phyloP scores from a whole-genome alignment of 306 rosid species.

The Pterocarpus macrocarpus region DNA sequence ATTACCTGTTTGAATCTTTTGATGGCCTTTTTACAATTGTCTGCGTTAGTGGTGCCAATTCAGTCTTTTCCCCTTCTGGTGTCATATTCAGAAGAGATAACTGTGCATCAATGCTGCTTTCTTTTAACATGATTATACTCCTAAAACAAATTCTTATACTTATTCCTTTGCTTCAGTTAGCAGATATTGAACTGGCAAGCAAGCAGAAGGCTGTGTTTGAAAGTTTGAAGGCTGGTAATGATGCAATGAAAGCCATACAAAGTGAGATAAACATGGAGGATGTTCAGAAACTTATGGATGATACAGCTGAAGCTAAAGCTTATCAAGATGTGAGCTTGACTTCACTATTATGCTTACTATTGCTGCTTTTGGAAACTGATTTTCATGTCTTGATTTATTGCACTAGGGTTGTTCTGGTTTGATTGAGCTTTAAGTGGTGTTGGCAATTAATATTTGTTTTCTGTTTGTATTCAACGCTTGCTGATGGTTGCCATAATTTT shows the following conservation, averaged over 20 bases:
- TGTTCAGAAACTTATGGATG: conserved; percentile 95
- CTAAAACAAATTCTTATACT: conserved; percentile 3
- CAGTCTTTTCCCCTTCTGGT: not conserved
- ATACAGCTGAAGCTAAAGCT: conserved; percentile 92
- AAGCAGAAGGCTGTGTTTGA: conserved; percentile 95
- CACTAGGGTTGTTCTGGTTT: conserved; percentile 21
- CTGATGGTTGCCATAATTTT: conserved; percentile 41
- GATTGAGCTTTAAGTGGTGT: too few relatives aligned
- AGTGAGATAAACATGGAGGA: conserved; percentile 95
- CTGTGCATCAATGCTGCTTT: conserved; percentile 3
- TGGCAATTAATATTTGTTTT: not conserved
- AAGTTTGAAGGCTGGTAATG: conserved; percentile 90
- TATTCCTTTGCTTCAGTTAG: conserved; percentile 68
- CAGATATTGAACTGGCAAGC: conserved; percentile 94
- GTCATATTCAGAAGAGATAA: conserved; percentile 27
- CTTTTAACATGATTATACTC: conserved; percentile 19
- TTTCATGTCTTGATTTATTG: conserved; percentile 21
- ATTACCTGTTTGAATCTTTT: conserved; percentile 34
- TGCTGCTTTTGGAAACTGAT: conserved; percentile 39
- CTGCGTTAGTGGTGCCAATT: conserved; percentile 17
- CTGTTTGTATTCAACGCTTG: conserved; percentile 16
- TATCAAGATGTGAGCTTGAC: conserved; percentile 91
- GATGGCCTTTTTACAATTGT: conserved; percentile 31
- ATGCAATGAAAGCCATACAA: conserved; percentile 89
- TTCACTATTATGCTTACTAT: conserved; percentile 25